Percentiles rank a stretch among this genome's conserved stretches.
Evolutionary conservation across 495 filamentous ascomycete species (phyloP).

Genomic region (Aspergillus biplanus): DNA sequence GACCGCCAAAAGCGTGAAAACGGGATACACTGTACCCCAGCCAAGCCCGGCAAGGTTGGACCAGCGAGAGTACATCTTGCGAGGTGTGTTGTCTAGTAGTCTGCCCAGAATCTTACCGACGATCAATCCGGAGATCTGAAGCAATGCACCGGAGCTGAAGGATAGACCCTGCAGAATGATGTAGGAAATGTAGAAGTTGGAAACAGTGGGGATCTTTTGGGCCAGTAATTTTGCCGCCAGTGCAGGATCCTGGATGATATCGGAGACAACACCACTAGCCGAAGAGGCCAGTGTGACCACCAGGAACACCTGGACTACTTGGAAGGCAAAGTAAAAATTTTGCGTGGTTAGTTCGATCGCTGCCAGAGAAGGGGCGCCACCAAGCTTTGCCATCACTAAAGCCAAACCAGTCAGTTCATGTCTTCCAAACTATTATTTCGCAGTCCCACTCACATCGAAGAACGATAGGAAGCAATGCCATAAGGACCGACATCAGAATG

Average conservation of each 20-base stretch:
- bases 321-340: constrained; percentile 93
- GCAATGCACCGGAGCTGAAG: constrained; percentile 73
- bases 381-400: constrained; percentile 70
- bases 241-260: constrained; percentile 67
- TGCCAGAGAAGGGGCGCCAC: constrained; percentile 76
- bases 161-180: constrained; percentile 91
- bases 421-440: constrained; percentile 4
- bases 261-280: constrained; percentile 53
- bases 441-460: constrained; percentile 62
- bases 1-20: constrained; percentile 81
- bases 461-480: constrained; percentile 86
- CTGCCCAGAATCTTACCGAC: constrained; percentile 78
- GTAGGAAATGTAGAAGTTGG: constrained; percentile 95
- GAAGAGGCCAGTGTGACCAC: constrained; percentile 80
- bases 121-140: constrained; percentile 78
- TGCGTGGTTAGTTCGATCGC: constrained; percentile 85
- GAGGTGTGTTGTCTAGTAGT: constrained; percentile 71
- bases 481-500: constrained; percentile 79
- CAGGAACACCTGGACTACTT: constrained; percentile 93
- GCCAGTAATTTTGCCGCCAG: constrained; percentile 68
- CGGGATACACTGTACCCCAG: constrained; percentile 89
- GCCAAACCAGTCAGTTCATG: not conserved
- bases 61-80: constrained; percentile 74
- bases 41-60: constrained; percentile 63
- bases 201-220: constrained; percentile 72